Evolutionary conservation across 202 grass and related monocot genomes (phyloP).

Genomic region (Cymbopogon flexuosus): DNA sequence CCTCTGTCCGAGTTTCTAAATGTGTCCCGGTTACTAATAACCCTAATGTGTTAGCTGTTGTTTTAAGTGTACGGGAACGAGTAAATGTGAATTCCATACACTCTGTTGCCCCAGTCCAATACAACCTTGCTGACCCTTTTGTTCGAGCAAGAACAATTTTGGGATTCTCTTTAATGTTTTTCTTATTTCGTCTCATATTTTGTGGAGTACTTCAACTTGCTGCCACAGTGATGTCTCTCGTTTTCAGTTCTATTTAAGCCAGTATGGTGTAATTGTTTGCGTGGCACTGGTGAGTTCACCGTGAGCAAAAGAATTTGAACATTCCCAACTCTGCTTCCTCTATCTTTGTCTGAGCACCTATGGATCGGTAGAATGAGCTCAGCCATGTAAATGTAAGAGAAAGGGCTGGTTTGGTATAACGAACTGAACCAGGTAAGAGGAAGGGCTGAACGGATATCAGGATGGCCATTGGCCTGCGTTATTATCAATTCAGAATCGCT

Average conservation of each 20-base stretch:
- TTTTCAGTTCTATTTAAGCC: neutral
- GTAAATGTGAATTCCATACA: constrained; percentile 39
- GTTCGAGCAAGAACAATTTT: constrained; percentile 3
- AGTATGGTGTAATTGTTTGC: neutral
- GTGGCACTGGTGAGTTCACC: neutral
- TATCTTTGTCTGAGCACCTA: neutral
- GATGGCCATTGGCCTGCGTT: neutral
- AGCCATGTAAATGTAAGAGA: neutral
- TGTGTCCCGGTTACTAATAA: constrained; percentile 22
- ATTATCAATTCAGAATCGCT: too few species aligned
- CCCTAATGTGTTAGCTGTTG: constrained; percentile 26
- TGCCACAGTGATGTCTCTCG: neutral
- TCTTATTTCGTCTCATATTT: neutral
- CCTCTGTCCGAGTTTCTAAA: constrained; percentile 7
- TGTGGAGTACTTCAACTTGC: neutral
- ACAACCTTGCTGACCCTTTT: constrained; percentile 14
- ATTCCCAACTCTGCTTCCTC: neutral
- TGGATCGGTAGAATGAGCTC: neutral
- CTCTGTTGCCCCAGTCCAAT: constrained; percentile 30
- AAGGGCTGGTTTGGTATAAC: neutral
- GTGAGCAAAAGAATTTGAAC: neutral
- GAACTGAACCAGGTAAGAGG: neutral
- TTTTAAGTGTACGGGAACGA: constrained; percentile 31
- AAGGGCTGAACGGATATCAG: too few species aligned
- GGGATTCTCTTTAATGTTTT: neutral